Evolutionary conservation across 2,329 filamentous ascomycete genomes (phyloP), one percentile per base, ranked within the genome.

Genomic region (Alternaria postmessia): DNA sequence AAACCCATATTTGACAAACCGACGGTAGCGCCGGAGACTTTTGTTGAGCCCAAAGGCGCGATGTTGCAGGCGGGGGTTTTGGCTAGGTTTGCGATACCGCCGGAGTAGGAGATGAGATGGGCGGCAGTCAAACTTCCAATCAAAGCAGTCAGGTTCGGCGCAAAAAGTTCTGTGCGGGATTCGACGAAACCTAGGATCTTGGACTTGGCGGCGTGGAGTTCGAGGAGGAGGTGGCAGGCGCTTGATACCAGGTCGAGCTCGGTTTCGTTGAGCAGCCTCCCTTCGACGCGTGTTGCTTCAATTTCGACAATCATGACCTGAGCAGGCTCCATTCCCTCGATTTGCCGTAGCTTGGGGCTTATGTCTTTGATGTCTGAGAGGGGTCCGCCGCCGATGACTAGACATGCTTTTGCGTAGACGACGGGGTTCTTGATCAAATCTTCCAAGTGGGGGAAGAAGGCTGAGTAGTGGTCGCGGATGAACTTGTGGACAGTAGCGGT

Each of bases 51-150:
- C 76, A 96, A 90, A 0, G 94, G 92, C 0, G 93, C 87, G 42
- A 99, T 86, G 73, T 99, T 99, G 81, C 94, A 97, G 2, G 95
- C 89, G 0, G 95, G 95, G 3, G 93, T 95, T 77, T 97, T 96
- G 41, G 93, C 93, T 11, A 99, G 85, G 36, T 93, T 93, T 1
- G 90, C 91, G 32, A 99, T 83, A 8, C 95, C 95, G 63, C 95
- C 95, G 0, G 93, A 91, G 61, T 93, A 92, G 79, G 97, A 97
- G 71, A 99, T 90, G n/a, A 99, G 87, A 80, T 98, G 94, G 4
- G 95, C 95, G 7, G 95, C 94, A 3, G 94, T 97, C 18, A 97
- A 85, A 0, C 94, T 95, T 18, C 95, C 95, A 59, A 99, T 91
- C 18, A 99, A 86, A 1, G 89, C 89, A 0, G 95, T 97, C 54